phyloP scores from a whole-genome alignment of 2,329 filamentous ascomycete species.

The Colletotrichum scovillei region DNA sequence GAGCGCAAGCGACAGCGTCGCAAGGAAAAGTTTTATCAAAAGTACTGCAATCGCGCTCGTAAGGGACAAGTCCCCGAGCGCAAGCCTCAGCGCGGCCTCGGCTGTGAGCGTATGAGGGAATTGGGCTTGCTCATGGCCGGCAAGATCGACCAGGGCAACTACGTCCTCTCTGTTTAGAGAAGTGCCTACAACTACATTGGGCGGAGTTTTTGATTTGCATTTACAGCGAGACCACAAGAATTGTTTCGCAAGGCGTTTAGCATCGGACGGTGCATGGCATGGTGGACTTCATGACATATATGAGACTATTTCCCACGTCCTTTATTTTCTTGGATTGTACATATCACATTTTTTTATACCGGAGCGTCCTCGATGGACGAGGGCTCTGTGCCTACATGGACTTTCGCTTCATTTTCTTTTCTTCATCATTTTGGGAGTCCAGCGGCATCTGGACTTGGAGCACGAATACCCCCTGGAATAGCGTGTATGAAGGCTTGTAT shows the following conservation, averaged over 20 bases:
- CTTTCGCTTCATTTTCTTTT: conserved; percentile 25
- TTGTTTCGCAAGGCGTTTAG: conserved; percentile 31
- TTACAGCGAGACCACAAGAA: conserved; percentile 10
- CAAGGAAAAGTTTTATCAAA: conserved; percentile 91
- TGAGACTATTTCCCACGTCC: conserved; percentile 34
- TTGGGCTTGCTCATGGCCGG: conserved; percentile 90
- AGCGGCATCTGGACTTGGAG: conserved; percentile 30
- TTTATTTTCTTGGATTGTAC: conserved; percentile 32
- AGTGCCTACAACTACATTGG: conserved; percentile 16
- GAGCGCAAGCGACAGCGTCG: conserved; percentile 94
- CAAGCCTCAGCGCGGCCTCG: conserved; percentile 82
- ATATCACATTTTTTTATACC: conserved; percentile 23
- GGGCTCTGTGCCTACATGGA: conserved; percentile 19
- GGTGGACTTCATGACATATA: conserved; percentile 40
- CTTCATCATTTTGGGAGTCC: conserved; percentile 13
- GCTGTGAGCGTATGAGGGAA: conserved; percentile 88
- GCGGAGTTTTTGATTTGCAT: conserved; percentile 19
- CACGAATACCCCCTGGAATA: conserved; percentile 37
- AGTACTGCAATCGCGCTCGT: conserved; percentile 85
- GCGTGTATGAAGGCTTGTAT: conserved; percentile 34
- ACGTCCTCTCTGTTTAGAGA: conserved; percentile 77
- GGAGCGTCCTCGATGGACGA: conserved; percentile 10
- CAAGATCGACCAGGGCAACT: conserved; percentile 78
- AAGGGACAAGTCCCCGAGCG: conserved; percentile 73
- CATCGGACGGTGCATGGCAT: conserved; percentile 33